These are phyloP conservation scores for Calycina marina DNA, from an alignment of 2,329 filamentous ascomycete species.

Conservation along the genomic window DNA sequence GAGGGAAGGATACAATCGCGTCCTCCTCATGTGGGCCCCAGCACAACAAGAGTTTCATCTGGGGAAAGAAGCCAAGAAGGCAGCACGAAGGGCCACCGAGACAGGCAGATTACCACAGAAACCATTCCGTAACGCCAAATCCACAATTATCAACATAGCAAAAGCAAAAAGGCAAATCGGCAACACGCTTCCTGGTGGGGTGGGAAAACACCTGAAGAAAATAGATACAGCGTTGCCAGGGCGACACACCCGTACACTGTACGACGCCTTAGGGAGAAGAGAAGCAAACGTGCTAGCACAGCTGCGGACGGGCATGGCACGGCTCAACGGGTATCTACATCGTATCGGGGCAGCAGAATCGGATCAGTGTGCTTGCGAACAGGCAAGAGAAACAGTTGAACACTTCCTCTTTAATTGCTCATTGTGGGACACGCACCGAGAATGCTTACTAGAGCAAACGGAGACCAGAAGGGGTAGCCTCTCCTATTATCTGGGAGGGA, in stretches of 20 bases:
- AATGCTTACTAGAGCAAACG: too few species aligned
- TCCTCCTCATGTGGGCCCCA: background rate
- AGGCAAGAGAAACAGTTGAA: too few species aligned
- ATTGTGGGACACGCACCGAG: too few species aligned
- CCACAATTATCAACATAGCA: background rate
- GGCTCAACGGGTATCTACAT: too few species aligned
- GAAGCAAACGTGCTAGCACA: too few species aligned
- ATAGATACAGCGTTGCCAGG: conserved; percentile 1
- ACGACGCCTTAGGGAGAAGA: background rate
- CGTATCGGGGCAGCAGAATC: too few species aligned
- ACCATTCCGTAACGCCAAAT: background rate
- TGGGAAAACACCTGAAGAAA: conserved; percentile 1
- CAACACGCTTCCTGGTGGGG: background rate
- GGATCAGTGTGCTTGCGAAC: too few species aligned
- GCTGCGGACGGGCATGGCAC: too few species aligned
- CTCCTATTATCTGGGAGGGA: too few species aligned
- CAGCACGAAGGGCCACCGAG: background rate
- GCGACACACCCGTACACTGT: background rate
- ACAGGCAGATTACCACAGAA: background rate
- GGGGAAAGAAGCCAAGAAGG: background rate
- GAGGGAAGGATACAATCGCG: background rate
- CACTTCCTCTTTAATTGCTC: too few species aligned
- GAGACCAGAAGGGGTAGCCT: too few species aligned
- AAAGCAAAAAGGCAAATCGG: background rate
- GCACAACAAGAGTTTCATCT: background rate